phyloP scores from a whole-genome alignment of 352 stramenopile species.

The Phytophthora brassicae region DNA sequence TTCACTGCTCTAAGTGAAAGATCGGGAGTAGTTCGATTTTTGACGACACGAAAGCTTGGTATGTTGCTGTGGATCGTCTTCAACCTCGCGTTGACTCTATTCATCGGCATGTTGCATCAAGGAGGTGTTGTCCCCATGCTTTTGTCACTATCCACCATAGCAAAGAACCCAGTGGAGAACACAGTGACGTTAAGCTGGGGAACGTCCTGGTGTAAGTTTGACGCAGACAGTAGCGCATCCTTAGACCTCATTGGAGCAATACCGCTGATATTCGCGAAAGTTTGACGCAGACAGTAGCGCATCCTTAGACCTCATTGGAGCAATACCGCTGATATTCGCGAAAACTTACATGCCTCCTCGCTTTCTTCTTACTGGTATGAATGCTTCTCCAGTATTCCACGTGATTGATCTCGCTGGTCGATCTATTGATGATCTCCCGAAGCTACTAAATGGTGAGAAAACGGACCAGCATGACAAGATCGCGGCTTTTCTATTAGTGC shows the following conservation, averaged over 20 bases:
- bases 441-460: not conserved
- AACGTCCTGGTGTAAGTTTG: constrained; percentile 36
- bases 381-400: constrained; percentile 26
- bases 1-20: constrained; percentile 36
- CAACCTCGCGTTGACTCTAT: constrained; percentile 52
- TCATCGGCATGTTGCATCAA: constrained; percentile 76
- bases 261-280: constrained; percentile 69
- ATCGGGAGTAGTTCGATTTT: constrained; percentile 19
- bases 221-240: not conserved
- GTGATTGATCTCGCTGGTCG: constrained; percentile 58
- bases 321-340: constrained; percentile 56
- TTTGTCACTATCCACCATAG: constrained; percentile 37
- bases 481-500: constrained; percentile 36
- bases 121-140: constrained; percentile 66
- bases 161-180: constrained; percentile 4
- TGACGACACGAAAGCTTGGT: constrained; percentile 21
- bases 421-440: constrained; percentile 10
- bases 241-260: constrained; percentile 10
- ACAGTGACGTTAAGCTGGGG: constrained; percentile 4
- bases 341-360: constrained; percentile 85
- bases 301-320: not conserved
- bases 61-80: constrained; percentile 51
- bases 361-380: constrained; percentile 54
- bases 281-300: constrained; percentile 30
- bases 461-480: not conserved